Conservation (phyloP, 2,329 filamentous ascomycete genomes). For the Ophiostoma angusticollis region DNA sequence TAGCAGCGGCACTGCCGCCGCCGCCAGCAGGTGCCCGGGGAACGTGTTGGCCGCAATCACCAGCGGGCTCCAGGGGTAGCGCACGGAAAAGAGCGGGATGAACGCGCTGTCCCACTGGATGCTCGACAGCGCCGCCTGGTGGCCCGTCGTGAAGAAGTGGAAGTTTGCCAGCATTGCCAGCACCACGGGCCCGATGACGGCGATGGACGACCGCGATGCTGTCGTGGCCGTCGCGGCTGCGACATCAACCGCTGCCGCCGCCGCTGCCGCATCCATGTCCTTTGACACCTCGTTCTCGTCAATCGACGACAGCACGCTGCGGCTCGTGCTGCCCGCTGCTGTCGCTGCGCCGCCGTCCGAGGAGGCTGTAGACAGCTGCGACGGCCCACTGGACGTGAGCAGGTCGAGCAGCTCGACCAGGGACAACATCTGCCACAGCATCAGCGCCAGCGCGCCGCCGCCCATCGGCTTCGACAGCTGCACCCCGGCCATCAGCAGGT, state of each 20-base stretch:
- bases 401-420: slow-evolving; percentile 53
- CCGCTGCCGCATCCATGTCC: slow-evolving; percentile 38
- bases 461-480: slow-evolving; percentile 93
- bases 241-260: background rate
- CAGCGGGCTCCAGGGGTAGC: slow-evolving; percentile 81
- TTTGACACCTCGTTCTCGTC: slow-evolving; percentile 3
- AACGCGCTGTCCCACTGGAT: slow-evolving; percentile 97
- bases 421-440: slow-evolving; percentile 81
- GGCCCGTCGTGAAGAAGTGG: slow-evolving; percentile 95
- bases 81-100: slow-evolving; percentile 68
- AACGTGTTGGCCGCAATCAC: slow-evolving; percentile 78
- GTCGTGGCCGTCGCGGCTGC: slow-evolving; percentile 24
- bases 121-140: slow-evolving; percentile 74
- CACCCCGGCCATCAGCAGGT: slow-evolving; percentile 63
- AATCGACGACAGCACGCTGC: slow-evolving; percentile 6
- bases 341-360: background rate
- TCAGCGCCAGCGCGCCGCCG: slow-evolving; percentile 65
- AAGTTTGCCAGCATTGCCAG: slow-evolving; percentile 83
- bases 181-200: slow-evolving; percentile 69
- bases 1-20: slow-evolving; percentile 64
- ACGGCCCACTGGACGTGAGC: slow-evolving; percentile 32
- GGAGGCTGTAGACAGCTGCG: background rate
- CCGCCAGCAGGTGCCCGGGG: slow-evolving; percentile 75
- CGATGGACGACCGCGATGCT: slow-evolving; percentile 49
- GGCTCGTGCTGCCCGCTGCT: background rate